Conservation (phyloP, 2,329 filamentous ascomycete species). For the Penicillium sp. region DNA sequence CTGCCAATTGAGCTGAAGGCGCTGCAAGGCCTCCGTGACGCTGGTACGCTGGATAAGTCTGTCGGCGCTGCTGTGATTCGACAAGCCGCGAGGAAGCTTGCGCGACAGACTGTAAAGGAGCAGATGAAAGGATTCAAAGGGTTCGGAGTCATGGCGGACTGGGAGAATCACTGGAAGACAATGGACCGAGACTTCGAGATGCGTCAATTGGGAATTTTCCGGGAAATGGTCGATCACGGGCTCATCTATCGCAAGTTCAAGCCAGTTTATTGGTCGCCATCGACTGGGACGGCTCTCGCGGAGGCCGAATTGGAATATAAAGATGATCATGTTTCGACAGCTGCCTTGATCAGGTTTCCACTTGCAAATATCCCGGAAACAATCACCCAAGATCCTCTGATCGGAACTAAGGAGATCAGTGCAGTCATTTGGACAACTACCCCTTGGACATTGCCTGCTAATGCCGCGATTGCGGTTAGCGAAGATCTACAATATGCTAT, state of each 20-base stretch:
- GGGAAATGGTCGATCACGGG: slow-evolving; percentile 64
- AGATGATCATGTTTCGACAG: slow-evolving; percentile 62
- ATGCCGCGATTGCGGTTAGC: slow-evolving; percentile 84
- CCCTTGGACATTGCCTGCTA: slow-evolving; percentile 94
- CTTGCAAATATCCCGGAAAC: slow-evolving; percentile 56
- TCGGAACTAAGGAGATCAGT: slow-evolving; percentile 60
- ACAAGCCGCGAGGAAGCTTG: slow-evolving; percentile 59
- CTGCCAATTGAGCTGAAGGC: slow-evolving; percentile 97
- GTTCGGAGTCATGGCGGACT: slow-evolving; percentile 69
- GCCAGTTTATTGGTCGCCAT: slow-evolving; percentile 69
- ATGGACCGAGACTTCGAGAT: slow-evolving; percentile 67
- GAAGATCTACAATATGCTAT: slow-evolving; percentile 74
- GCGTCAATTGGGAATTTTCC: slow-evolving; percentile 63
- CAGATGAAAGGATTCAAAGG: slow-evolving; percentile 64
- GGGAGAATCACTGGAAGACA: slow-evolving; percentile 65
- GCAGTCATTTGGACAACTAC: slow-evolving; percentile 99
- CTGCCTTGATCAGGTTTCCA: slow-evolving; percentile 75
- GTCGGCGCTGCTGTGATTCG: slow-evolving; percentile 55
- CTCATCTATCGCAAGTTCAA: slow-evolving; percentile 66
- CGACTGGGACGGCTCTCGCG: slow-evolving; percentile 65
- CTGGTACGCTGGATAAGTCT: slow-evolving; percentile 28
- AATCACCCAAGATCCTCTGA: slow-evolving; percentile 44
- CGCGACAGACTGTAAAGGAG: slow-evolving; percentile 58
- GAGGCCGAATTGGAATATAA: slow-evolving; percentile 70
- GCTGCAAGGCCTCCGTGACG: slow-evolving; percentile 62